Evolutionary conservation across 1,139 yeast genomes (phyloP).

Genomic region (Hemisphaericaspora xylanilytica): DNA sequence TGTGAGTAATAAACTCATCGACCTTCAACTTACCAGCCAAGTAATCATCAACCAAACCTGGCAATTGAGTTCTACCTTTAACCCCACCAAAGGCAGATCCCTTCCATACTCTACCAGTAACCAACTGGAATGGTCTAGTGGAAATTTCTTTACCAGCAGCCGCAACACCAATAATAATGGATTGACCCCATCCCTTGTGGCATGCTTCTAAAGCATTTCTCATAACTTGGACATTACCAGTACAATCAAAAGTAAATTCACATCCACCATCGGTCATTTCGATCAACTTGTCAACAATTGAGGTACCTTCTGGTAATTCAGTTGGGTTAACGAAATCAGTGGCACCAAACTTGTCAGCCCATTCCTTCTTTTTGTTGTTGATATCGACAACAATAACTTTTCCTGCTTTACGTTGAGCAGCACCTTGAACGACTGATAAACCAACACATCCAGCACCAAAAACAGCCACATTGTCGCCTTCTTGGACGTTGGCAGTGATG

Average conservation of each 20-base stretch:
- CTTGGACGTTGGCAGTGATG: conserved; percentile 86
- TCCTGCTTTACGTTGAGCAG: conserved; percentile 74
- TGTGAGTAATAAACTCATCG: conserved; percentile 92
- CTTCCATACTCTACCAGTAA: conserved; percentile 97
- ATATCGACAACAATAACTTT: conserved; percentile 85
- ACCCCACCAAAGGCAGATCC: conserved; percentile 99
- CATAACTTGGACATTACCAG: conserved; percentile 95
- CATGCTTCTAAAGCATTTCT: conserved; percentile 94
- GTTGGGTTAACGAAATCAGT: conserved; percentile 90
- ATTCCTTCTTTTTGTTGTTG: conserved; percentile 76
- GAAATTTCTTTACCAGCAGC: conserved; percentile 97
- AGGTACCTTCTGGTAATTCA: conserved; percentile 65
- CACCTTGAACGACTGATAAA: conserved; percentile 93
- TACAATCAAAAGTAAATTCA: conserved; percentile 95
- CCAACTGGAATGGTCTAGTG: conserved; percentile 97
- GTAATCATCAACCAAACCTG: conserved; percentile 85
- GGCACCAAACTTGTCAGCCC: conserved; percentile 91
- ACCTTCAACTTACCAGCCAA: conserved; percentile 81
- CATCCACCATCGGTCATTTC: conserved; percentile 96
- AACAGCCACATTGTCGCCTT: conserved; percentile 92
- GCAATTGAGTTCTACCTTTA: conserved; percentile 95
- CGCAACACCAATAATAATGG: conserved; percentile 94
- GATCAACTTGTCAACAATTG: conserved; percentile 79
- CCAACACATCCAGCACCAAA: conserved; percentile 99
- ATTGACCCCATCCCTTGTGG: conserved; percentile 99